phyloP scores from a whole-genome alignment of 768 basidiomycete genomes.

The Macrolepiota fuliginosa region DNA sequence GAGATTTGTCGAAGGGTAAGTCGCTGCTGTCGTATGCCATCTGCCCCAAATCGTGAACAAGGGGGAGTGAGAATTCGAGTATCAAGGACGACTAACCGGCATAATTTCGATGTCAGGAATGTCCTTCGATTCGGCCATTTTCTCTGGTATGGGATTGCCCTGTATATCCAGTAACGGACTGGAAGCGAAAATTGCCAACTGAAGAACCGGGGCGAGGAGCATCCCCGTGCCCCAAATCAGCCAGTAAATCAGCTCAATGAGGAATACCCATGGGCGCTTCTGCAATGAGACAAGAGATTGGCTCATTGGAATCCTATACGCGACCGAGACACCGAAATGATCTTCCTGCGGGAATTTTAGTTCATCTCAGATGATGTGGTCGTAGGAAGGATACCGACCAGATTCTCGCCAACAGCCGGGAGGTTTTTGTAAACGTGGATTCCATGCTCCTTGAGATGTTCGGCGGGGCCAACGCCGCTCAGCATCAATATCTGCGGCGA shows the following conservation, averaged over 20 bases:
- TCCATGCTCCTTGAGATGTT: slow-evolving; percentile 48
- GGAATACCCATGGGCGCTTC: slow-evolving; percentile 21
- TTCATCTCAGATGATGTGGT: neutral
- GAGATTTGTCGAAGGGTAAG: slow-evolving; percentile 11
- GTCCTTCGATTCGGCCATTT: slow-evolving; percentile 20
- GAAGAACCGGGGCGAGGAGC: slow-evolving; percentile 27
- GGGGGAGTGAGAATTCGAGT: neutral
- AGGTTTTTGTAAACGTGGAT: slow-evolving; percentile 63
- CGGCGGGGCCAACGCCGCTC: slow-evolving; percentile 73
- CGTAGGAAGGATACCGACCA: slow-evolving; percentile 30
- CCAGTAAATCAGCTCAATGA: slow-evolving; percentile 32
- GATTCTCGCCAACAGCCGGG: slow-evolving; percentile 72
- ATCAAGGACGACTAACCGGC: slow-evolving; percentile 12
- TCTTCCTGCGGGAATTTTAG: slow-evolving; percentile 29
- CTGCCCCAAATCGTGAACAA: neutral
- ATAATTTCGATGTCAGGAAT: slow-evolving; percentile 40
- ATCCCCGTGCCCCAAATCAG: slow-evolving; percentile 30
- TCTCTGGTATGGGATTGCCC: slow-evolving; percentile 12
- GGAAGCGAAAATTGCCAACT: slow-evolving; percentile 28
- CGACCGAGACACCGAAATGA: slow-evolving; percentile 32
- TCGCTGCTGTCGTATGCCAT: slow-evolving; percentile 8
- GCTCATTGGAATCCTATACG: slow-evolving; percentile 28
- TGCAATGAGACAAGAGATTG: slow-evolving; percentile 29
- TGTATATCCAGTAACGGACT: slow-evolving; percentile 24
- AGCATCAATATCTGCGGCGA: slow-evolving; percentile 69